Base-by-base conservation (phyloP, 306 rosid species). In the Pachyrhizus erosus region DNA sequence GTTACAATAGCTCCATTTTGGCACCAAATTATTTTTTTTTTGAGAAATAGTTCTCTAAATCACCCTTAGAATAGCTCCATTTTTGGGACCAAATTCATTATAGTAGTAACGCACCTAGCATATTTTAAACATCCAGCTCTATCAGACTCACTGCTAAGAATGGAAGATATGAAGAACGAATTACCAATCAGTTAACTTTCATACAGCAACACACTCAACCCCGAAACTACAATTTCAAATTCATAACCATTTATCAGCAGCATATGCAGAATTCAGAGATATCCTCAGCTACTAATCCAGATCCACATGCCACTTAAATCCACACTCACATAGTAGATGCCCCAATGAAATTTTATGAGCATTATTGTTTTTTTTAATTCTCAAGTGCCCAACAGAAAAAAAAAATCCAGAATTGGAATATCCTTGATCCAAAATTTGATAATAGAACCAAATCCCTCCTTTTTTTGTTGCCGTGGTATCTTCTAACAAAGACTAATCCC, bases 181-280 rank as follows among this genome's bases (percentile, higher is more conserved):
- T 18, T 7, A 66, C 51, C 62, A 54, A 70, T 60, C 9, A 14
- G 82, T 29, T n/a, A 69, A 12, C 48, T 51, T 79, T 68, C 49
- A 70, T 10, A 46, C 52, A 49, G 20, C 20, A 79, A 68, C 45
- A 73, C 57, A 82, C 23, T 67, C 57, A 40, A 77, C 74, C 33
- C 64, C 67, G 7, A 34, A 17, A 70, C 61, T 43, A 57, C 52
- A 73, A 46, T 39, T 82, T 42, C 43, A 27, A 81, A 77, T 55
- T 31, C 23, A 73, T 17, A 31, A 66, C 31, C 69, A 34, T 57
- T 21, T 34, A 39, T 29, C 73, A 81, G 40, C 52, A 72, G 65
- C 86, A 58, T 48, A 43, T 43, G 75, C 69, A 42, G 37, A 77
- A 77, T 13, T 67, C 52, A 31, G 26, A 5, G 73, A 72, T 81